Evolutionary conservation across 1,284 basidiomycete genomes (phyloP), one percentile per base, ranked within the genome.

Genomic region (Ceratobasidium sp.): DNA sequence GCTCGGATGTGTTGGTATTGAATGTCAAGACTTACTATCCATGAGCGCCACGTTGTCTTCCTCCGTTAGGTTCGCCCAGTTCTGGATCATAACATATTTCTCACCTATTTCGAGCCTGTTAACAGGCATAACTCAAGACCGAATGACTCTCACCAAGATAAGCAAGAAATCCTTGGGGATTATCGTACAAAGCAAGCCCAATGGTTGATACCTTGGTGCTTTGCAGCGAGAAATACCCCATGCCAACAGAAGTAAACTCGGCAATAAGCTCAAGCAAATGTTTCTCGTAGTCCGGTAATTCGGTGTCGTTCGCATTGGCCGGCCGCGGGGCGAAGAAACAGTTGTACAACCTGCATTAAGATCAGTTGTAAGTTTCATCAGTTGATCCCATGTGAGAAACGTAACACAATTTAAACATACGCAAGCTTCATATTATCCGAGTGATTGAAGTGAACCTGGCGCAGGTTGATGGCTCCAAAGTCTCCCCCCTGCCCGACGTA

Each of bases 401-500:
- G 44, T 28, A 50, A 67, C 15, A 67, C 7, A 15, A 7, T 26
- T 33, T 28, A 17, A 7, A 74, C 71, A 26, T 56, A 75, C 73
- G 73, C 73, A 23, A 75, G 73, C 44, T 75, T 75, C 73, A 75
- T 75, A 38, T 65, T 75, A 40, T 75, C 50, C 23, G 73, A 70
- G 61, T 78, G 77, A 26, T 78, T 40, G 44, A 71, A 64, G 23
- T 70, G 77, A 62, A 71, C 59, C 28, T 78, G 77, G 33, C 77
- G 66, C 48, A 78, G 59, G 33, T 71, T 78, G 46, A 69, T 69
- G 23, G 67, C 61, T 20, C 73, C 73, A 75, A 73, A 82, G 56
- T 82, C 82, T 1, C 82, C 82, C 13, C 81, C 82, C 68, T 82
- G 82, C 13, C 77, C 80, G 46, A 78, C 78, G 59, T 82, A 82